phyloP scores from a whole-genome alignment of 2,329 filamentous ascomycete genomes.

The Ilyonectria mors-panacis region DNA sequence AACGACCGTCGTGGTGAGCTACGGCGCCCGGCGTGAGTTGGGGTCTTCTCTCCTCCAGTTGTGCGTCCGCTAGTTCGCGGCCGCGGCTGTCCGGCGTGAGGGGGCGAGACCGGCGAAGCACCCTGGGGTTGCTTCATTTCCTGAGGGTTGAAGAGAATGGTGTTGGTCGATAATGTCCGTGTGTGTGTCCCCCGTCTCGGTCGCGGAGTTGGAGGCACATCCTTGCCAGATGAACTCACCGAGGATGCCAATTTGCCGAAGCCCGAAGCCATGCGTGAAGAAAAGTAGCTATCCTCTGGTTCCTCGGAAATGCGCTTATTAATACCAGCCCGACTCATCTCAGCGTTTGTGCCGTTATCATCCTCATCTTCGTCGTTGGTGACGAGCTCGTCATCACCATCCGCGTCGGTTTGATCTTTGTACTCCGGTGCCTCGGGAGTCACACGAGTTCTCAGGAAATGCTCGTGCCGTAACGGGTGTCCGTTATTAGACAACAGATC shows the following conservation, averaged over 20 bases:
- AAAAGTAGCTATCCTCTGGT: constrained; percentile 69
- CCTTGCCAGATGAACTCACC: constrained; percentile 50
- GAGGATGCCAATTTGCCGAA: constrained; percentile 57
- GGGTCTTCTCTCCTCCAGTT: constrained; percentile 54
- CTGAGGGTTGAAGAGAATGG: constrained; percentile 86
- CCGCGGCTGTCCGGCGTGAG: constrained; percentile 49
- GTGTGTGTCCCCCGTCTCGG: constrained; percentile 68
- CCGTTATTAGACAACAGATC: constrained; percentile 71
- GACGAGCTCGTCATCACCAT: constrained; percentile 91
- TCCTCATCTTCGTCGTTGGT: constrained; percentile 83
- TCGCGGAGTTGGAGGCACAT: constrained; percentile 52
- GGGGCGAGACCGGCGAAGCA: constrained; percentile 62
- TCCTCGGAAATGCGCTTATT: constrained; percentile 51
- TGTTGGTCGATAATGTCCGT: constrained; percentile 84
- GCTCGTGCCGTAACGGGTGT: constrained; percentile 47
- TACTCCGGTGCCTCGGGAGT: constrained; percentile 54
- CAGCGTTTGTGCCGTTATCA: constrained; percentile 63
- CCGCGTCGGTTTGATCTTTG: constrained; percentile 81
- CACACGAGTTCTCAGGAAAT: constrained; percentile 58
- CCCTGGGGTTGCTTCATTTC: constrained; percentile 56
- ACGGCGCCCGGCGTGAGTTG: constrained; percentile 53
- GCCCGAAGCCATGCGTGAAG: constrained; percentile 62
- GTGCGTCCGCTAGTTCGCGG: constrained; percentile 56
- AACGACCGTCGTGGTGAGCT: constrained; percentile 63
- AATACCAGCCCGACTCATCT: constrained; percentile 51